These are phyloP conservation scores for Coprinopsis sp. DNA, from an alignment of 768 basidiomycete species.

Conservation along the genomic window DNA sequence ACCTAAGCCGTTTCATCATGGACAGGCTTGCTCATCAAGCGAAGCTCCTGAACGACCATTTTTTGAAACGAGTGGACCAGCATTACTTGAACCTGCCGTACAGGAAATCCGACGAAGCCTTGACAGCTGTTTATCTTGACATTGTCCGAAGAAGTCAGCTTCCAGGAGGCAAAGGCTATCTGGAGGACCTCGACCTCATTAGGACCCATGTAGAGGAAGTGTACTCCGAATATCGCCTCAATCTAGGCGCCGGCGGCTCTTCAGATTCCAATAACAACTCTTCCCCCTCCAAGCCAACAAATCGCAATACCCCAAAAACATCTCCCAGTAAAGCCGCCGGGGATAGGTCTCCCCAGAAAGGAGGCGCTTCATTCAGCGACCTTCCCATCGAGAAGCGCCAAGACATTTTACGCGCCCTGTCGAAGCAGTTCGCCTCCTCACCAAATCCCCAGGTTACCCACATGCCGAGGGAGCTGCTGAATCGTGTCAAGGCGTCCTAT, in stretches of 20 bases:
- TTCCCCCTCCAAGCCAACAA: not conserved
- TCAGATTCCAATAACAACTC: not conserved
- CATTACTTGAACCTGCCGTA: slow-evolving; percentile 15
- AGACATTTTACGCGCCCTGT: slow-evolving; percentile 45
- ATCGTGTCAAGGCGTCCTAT: slow-evolving; percentile 48
- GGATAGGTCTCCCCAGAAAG: no score
- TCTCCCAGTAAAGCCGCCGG: not conserved
- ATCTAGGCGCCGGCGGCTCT: no score
- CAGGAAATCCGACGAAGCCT: slow-evolving; percentile 21
- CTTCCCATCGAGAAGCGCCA: slow-evolving; percentile 47
- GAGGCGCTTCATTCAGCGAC: no score
- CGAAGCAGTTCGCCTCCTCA: slow-evolving; percentile 35
- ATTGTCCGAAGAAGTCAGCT: not conserved
- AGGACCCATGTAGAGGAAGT: slow-evolving; percentile 36
- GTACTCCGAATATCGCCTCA: slow-evolving; percentile 27
- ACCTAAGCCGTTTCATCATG: slow-evolving; percentile 38
- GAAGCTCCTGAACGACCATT: slow-evolving; percentile 14
- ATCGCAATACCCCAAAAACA: not conserved
- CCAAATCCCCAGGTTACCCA: slow-evolving; percentile 21
- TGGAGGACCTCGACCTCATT: slow-evolving; percentile 33
- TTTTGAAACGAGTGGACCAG: slow-evolving; percentile 23
- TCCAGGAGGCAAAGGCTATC: not conserved
- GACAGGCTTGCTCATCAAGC: slow-evolving; percentile 31
- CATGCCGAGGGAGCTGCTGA: slow-evolving; percentile 28
- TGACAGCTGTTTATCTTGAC: slow-evolving; percentile 20